Evolutionary conservation across 768 basidiomycete species (phyloP), one percentile per base, ranked within the genome.

Genomic region (Candolleomyces efflorescens): DNA sequence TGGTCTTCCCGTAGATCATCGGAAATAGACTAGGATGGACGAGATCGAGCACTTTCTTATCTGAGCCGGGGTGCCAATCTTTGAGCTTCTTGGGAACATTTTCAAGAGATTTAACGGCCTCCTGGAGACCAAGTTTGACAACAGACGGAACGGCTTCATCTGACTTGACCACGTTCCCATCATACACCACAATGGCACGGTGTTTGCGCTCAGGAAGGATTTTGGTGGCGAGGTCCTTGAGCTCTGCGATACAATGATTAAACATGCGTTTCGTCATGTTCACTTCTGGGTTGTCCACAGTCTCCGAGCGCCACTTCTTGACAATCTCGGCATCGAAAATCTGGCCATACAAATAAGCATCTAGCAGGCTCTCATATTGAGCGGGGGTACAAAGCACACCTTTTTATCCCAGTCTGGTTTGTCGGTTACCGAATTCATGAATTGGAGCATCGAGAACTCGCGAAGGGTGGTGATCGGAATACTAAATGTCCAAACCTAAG

Each of bases 41-140:
- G 41, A 78, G 69, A 55, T 78, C 75, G 12, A 78, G 72, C 0
- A 79, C 78, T 46, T 71, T 73, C 2, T 67, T 62, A 56, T 78
- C 65, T 0, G 75, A 75, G 10, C 71, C 68, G 3, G 77, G 78
- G 59, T 78, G 77, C 78, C 78, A 80, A 61, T 80, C 77, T 26
- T 70, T 69, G 56, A 68, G n/a, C 0, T 64, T 58, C 2, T 68
- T 69, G 0, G 73, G 69, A 1, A 74, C 66, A 48, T 72, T 60
- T 55, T 78, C 75, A 17, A 79, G 72, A 10, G 63, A 43, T 7
- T 41, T 23, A 5, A 67, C 64, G 2, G 59, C 68, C 1, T 59
- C 37, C 13, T 65, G 59, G 9, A 75, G 64, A 20, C 38, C 53
- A 26, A 58, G 44, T 12, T 56, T 59, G 27, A 70, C 38, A 4